phyloP scores from a whole-genome alignment of 2,329 filamentous ascomycete species.

The Polytolypa hystricis region DNA sequence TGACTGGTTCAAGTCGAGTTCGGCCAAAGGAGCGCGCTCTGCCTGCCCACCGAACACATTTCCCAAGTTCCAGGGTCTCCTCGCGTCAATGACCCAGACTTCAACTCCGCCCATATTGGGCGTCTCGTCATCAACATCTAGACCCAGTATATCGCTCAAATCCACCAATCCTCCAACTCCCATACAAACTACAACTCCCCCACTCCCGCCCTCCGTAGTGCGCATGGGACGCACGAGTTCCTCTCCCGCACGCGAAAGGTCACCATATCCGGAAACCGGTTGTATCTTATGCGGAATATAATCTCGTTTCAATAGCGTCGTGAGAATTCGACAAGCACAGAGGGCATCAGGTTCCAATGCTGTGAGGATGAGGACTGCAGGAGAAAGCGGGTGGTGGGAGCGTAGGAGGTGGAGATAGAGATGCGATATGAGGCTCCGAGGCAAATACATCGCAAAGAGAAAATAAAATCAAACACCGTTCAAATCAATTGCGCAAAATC shows the following conservation, averaged over 20 bases:
- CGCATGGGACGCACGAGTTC: conserved; percentile 79
- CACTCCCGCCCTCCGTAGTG: conserved; percentile 68
- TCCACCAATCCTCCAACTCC: conserved; percentile 90
- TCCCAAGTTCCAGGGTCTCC: conserved; percentile 85
- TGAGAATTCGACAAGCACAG: conserved; percentile 89
- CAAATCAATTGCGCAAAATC: conserved; percentile 2
- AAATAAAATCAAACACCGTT: not conserved
- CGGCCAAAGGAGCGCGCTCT: conserved; percentile 41
- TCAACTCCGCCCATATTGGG: conserved; percentile 70
- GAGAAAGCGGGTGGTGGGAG: conserved; percentile 78
- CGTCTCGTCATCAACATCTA: conserved; percentile 56
- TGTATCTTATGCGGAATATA: conserved; percentile 97
- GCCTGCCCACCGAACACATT: conserved; percentile 80
- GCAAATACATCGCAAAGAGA: conserved; percentile 69
- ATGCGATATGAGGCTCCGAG: conserved; percentile 75
- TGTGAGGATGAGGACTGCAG: conserved; percentile 82
- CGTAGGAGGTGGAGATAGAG: conserved; percentile 82
- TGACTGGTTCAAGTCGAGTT: conserved; percentile 26
- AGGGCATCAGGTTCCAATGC: conserved; percentile 91
- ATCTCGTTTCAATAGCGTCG: conserved; percentile 86
- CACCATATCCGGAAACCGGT: conserved; percentile 83
- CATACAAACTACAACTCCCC: conserved; percentile 82
- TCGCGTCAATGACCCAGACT: conserved; percentile 86
- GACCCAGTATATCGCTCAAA: conserved; percentile 64
- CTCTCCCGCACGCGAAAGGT: conserved; percentile 68